Evolutionary conservation across 306 rosid genomes (phyloP), one percentile per base, ranked within the genome.

Genomic region (Malus domestica): DNA sequence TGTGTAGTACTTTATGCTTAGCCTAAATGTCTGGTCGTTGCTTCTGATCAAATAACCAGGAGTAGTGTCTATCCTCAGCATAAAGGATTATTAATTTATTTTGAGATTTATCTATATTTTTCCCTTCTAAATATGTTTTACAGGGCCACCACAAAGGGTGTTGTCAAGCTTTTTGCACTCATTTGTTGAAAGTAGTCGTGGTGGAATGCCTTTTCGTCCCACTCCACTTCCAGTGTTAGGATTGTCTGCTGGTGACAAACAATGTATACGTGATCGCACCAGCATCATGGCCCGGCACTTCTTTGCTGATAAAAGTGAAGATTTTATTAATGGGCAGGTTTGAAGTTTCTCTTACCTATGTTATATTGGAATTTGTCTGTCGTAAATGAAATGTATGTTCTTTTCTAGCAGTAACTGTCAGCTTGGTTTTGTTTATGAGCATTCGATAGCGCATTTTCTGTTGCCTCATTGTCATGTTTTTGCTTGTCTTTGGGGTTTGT

Each of bases 201-300:
- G 93, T 70, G 97, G 99, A 81, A 60, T 89, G 40, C 98, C 98
- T 45, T 92, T 96, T 75, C 93, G 83, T 76, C 97, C 99, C 42
- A 72, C 96, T 76, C 81, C 93, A 67, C 96, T 96, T 74, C 99
- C 99, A 10, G 22, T 78, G 20, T 77, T 96, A 84, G 99, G 99
- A 82, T 83, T 96, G 81, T 96, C 99, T 72, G 90, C 90, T 79
- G 93, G 93, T 60, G 99, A 96, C 86, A 96, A 96, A 83, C 93
- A 87, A 71, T 96, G 99, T 83, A 96, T 96, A 78, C 93, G 91
- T 6, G 89, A 96, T 79, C 99, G 98, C 45, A 90, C 96, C 83
- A 90, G 98, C 90, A 90, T 96, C 80, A 96, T 96, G 99, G 98
- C 99, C n/a, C 84, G 99, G 19, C 99, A 96, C 81, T 86, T 96